Percentiles rank a stretch among this genome's conserved stretches.
phyloP scores from a whole-genome alignment of 768 basidiomycete species.

The Pleurotus citrinopileatus region DNA sequence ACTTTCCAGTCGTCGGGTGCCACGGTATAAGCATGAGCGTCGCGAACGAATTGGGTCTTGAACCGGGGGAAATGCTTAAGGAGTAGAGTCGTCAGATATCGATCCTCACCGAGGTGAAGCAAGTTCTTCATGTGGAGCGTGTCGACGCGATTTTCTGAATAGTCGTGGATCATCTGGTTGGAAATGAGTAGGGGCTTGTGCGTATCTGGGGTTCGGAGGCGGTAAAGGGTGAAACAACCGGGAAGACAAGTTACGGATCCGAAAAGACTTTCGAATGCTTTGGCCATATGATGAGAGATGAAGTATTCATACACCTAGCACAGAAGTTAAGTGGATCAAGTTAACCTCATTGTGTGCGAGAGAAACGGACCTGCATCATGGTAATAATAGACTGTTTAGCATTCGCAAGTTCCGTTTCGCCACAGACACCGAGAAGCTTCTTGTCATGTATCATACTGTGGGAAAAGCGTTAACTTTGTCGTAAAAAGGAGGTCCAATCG shows the following conservation, averaged over 20 bases:
- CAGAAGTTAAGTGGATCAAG: slow-evolving; percentile 5
- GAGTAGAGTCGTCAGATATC: slow-evolving; percentile 93
- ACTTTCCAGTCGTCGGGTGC: slow-evolving; percentile 97
- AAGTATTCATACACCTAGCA: slow-evolving; percentile 94
- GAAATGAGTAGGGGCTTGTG: slow-evolving; percentile 94
- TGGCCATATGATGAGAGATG: slow-evolving; percentile 98
- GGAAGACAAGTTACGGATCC: slow-evolving; percentile 98
- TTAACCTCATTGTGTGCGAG: background rate
- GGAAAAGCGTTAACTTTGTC: too few relatives aligned
- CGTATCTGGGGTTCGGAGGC: slow-evolving; percentile 89
- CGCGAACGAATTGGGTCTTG: slow-evolving; percentile 95
- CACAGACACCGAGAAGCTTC: slow-evolving; percentile 91
- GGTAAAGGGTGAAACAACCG: slow-evolving; percentile 98
- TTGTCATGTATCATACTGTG: slow-evolving; percentile 96
- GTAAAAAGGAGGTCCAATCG: background rate
- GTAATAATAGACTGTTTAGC: slow-evolving; percentile 93
- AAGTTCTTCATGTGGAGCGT: slow-evolving; percentile 99
- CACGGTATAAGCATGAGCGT: slow-evolving; percentile 91
- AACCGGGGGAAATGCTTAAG: slow-evolving; percentile 92
- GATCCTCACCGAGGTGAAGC: slow-evolving; percentile 97
- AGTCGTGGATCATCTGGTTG: slow-evolving; percentile 87
- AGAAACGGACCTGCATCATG: slow-evolving; percentile 81
- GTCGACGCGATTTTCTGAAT: slow-evolving; percentile 94
- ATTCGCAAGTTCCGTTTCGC: slow-evolving; percentile 91
- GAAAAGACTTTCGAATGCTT: slow-evolving; percentile 95